Percentiles rank a stretch among this genome's conserved stretches.
These are phyloP conservation scores for Teratosphaeria pseudoeucalypti DNA, from an alignment of 2,329 filamentous ascomycete genomes.

Conservation along the genomic window DNA sequence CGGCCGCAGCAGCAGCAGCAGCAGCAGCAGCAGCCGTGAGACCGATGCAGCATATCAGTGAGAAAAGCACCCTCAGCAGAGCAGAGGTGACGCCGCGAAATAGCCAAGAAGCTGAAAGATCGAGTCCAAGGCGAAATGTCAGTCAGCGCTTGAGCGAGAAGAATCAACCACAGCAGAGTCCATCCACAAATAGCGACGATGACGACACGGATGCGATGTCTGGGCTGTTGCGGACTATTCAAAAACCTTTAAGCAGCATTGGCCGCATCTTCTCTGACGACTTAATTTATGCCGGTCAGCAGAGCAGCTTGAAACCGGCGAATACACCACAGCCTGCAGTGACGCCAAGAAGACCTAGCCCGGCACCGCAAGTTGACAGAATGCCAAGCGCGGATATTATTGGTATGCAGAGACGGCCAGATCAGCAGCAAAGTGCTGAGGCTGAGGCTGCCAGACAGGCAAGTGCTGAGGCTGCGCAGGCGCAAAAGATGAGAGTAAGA, in stretches of 20 bases:
- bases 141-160: slow-evolving; percentile 32
- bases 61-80: slow-evolving; percentile 41
- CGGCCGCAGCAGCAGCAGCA: slow-evolving; percentile 18
- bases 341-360: slow-evolving; percentile 39
- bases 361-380: slow-evolving; percentile 22
- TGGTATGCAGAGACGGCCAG: slow-evolving; percentile 32
- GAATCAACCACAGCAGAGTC: slow-evolving; percentile 11
- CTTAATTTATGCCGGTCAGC: neutral
- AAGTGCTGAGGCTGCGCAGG: slow-evolving; percentile 80
- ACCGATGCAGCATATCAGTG: slow-evolving; percentile 29
- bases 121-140: slow-evolving; percentile 47
- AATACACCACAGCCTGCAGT: slow-evolving; percentile 38
- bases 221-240: slow-evolving; percentile 79
- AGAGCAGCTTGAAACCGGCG: slow-evolving; percentile 23
- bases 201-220: slow-evolving; percentile 75
- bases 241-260: slow-evolving; percentile 80
- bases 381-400: slow-evolving; percentile 12
- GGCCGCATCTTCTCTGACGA: slow-evolving; percentile 88
- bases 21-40: slow-evolving; percentile 23
- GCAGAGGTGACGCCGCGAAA: slow-evolving; percentile 50
- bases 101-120: slow-evolving; percentile 50
- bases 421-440: slow-evolving; percentile 58
- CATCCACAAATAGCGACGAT: slow-evolving; percentile 28
- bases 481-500: slow-evolving; percentile 65
- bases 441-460: slow-evolving; percentile 85